Conservation (phyloP, 352 stramenopile species). For the Phytopythium litorale region DNA sequence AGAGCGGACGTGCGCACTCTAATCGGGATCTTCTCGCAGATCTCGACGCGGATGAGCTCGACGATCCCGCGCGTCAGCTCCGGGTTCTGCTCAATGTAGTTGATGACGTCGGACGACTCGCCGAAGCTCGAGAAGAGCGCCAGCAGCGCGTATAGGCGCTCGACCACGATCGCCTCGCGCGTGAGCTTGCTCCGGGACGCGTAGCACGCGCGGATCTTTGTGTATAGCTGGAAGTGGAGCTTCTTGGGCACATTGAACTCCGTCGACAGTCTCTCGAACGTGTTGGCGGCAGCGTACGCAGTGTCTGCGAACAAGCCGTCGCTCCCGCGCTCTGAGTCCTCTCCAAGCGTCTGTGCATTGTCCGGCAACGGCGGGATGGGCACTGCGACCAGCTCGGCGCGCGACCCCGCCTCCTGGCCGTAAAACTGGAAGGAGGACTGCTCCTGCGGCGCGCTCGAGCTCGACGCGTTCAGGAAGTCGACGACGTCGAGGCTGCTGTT, state of each 20-base stretch:
- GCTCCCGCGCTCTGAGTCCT: constrained; percentile 16
- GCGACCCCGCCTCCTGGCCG: constrained; percentile 7
- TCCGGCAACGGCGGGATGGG: constrained; percentile 19
- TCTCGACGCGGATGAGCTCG: constrained; percentile 74
- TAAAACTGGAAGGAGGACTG: constrained; percentile 70
- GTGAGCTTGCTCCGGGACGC: constrained; percentile 23
- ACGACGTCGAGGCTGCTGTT: constrained; percentile 64
- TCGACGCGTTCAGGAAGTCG: constrained; percentile 37
- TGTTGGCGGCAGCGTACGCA: constrained; percentile 31
- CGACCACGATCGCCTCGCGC: constrained; percentile 55
- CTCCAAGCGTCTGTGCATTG: constrained; percentile 2
- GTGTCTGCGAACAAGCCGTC: constrained; percentile 7
- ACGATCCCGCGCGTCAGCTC: constrained; percentile 70
- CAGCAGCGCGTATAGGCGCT: constrained; percentile 62
- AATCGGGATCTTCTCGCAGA: constrained; percentile 48
- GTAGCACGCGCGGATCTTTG: constrained; percentile 50
- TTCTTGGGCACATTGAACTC: constrained; percentile 46
- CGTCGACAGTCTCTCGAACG: constrained; percentile 55
- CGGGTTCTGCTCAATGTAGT: constrained; percentile 74
- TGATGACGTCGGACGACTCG: constrained; percentile 70
- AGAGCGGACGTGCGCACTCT: constrained; percentile 56
- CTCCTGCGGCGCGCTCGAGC: constrained; percentile 8
- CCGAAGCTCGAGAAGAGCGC: constrained; percentile 76
- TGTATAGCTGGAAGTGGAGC: constrained; percentile 73
- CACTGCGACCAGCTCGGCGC: constrained; percentile 34